Evolutionary conservation across 768 basidiomycete species (phyloP), one percentile per base, ranked within the genome.

Genomic region (Basidioascus undulatus): DNA sequence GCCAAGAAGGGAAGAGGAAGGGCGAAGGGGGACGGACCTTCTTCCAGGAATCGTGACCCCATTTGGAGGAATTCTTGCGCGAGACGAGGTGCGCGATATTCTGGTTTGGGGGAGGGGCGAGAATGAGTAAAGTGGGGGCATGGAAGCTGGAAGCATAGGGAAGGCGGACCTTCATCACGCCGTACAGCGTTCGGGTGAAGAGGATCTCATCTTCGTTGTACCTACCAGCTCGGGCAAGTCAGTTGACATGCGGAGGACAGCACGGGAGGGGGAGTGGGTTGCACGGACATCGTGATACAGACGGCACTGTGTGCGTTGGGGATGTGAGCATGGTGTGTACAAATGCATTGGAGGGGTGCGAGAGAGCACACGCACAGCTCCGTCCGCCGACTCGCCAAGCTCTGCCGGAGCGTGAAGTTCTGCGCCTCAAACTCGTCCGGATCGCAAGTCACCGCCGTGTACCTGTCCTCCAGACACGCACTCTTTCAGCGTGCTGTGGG

Each of bases 311-410:
- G n/a, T n/a, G n/a, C n/a, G 82, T 89, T 45, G 87, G 76, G 4
- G 82, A 86, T 51, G 89, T 86, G 19, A 92, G 68, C n/a, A 92
- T 92, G 84, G 2, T 84, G 89, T 46, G 77, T 69, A 43, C 84
- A 77, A 47, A 74, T 72, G 60, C 83, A 87, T 48, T 73, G 61
- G 56, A 78, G 78, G 12, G 74, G 66, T n/a, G 86, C 74, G 43
- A 92, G 62, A 1, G 76, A 73, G 15, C 10, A 30, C 28, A 30
- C 76, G 61, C 86, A 79, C 43, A 89, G 54, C 53, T 92, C 84
- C n/a, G 83, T 87, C 41, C 72, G 67, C 43, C 82, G 65, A 21
- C 72, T 71, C 43, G 59, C 68, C 53, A 78, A 69, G 53, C 77
- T 78, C 56, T 92, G 86, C 40, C 83, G 66, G 31, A 92, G 64